Evolutionary conservation across 345 rosid genomes (phyloP).

Genomic region (Moricandia moricandioides): DNA sequence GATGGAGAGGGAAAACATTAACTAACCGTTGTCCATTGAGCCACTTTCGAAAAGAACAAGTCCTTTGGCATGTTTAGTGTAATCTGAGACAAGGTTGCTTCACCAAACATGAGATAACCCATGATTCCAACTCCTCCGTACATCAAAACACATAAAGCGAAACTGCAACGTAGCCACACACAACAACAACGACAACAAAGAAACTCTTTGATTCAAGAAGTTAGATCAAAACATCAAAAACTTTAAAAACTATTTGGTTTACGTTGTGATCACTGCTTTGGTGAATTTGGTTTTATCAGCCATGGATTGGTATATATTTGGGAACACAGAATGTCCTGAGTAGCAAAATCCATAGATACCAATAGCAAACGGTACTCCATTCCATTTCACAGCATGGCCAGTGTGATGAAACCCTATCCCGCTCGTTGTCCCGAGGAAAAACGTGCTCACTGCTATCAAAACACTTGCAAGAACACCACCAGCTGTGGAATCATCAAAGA

Average conservation of each 20-base stretch:
- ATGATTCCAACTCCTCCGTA: constrained; percentile 75
- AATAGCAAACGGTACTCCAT: constrained; percentile 78
- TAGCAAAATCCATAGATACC: constrained; percentile 85
- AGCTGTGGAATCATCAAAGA: constrained; percentile 46
- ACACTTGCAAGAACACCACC: constrained; percentile 78
- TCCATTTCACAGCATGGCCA: constrained; percentile 66
- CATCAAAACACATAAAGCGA: constrained; percentile 51
- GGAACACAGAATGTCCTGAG: constrained; percentile 87
- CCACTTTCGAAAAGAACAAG: constrained; percentile 57
- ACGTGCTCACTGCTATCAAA: constrained; percentile 56
- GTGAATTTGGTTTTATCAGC: constrained; percentile 81
- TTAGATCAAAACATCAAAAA: not conserved
- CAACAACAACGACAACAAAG: not conserved
- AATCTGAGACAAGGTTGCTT: constrained; percentile 75
- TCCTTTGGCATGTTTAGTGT: constrained; percentile 78
- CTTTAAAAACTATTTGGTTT: constrained; percentile 7
- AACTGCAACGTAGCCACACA: constrained; percentile 63
- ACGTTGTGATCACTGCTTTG: constrained; percentile 63
- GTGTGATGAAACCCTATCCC: constrained; percentile 76
- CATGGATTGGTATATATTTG: constrained; percentile 97
- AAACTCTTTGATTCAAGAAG: not conserved
- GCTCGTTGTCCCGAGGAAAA: constrained; percentile 51
- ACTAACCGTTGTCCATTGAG: constrained; percentile 80
- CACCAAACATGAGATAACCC: constrained; percentile 92
- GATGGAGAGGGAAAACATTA: not conserved